Evolutionary conservation across 2,329 filamentous ascomycete species (phyloP).

Genomic region (Rugonectria rugulosa): DNA sequence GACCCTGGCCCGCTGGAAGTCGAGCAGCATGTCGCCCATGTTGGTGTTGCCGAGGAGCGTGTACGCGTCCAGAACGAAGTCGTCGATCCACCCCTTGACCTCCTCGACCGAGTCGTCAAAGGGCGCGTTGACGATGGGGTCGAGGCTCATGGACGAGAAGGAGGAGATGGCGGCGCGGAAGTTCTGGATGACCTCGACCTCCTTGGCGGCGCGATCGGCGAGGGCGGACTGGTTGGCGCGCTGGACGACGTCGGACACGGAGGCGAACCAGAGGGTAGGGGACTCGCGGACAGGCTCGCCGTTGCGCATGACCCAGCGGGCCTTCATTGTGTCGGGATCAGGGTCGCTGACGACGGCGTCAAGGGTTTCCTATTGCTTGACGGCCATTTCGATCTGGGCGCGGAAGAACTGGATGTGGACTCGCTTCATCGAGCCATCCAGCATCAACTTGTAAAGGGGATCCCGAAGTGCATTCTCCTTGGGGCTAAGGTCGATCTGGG

Average conservation of each 20-base stretch:
- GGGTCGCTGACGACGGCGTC: not conserved
- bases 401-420: conserved; percentile 26
- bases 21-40: not conserved
- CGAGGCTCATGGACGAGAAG: not conserved
- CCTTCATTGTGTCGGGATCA: not conserved
- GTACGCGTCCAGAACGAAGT: not conserved
- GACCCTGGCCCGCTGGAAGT: not conserved
- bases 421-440: conserved; percentile 17
- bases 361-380: conserved; percentile 32
- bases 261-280: not conserved
- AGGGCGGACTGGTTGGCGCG: no score
- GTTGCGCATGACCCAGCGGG: no score
- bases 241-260: no score
- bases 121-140: not conserved
- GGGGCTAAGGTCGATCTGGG: conserved; percentile 8
- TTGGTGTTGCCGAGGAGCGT: not conserved
- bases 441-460: conserved; percentile 19
- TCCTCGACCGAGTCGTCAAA: not conserved
- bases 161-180: not conserved
- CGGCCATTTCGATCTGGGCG: conserved; percentile 22
- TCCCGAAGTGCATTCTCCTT: conserved; percentile 21
- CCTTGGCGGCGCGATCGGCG: not conserved
- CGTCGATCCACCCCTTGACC: not conserved
- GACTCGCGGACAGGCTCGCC: not conserved
- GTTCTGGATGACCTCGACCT: not conserved